Evolutionary conservation across 2,329 filamentous ascomycete species (phyloP).

Genomic region (Phyllosticta citrichinensis): DNA sequence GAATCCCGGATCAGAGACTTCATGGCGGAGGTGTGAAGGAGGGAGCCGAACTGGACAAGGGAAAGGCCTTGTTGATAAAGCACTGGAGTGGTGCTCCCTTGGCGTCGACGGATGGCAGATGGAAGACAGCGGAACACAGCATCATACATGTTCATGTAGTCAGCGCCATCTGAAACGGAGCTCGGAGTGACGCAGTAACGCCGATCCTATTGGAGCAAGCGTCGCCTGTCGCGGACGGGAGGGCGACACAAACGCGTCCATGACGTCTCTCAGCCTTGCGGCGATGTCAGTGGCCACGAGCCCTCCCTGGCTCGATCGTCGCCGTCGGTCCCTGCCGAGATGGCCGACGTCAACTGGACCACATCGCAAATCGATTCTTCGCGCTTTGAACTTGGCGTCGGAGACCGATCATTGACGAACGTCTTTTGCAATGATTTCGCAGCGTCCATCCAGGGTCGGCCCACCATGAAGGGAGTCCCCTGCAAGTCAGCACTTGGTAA

Average conservation of each 20-base stretch:
- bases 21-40: background rate
- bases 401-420: background rate
- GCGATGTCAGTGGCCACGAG: background rate
- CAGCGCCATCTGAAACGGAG: background rate
- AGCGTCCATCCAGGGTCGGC: background rate
- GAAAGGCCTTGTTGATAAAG: background rate
- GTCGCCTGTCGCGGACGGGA: background rate
- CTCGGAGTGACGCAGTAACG: background rate
- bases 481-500: background rate
- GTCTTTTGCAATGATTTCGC: background rate
- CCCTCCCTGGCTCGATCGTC: background rate
- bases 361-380: background rate
- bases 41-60: background rate
- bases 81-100: background rate
- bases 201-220: background rate
- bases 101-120: background rate
- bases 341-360: background rate
- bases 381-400: background rate
- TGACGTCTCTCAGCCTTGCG: background rate
- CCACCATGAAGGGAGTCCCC: too few relatives aligned
- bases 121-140: background rate
- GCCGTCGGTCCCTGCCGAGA: background rate
- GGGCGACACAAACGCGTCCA: background rate
- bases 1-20: slow-evolving; percentile 35
- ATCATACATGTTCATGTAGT: background rate